Conservation (phyloP, 768 basidiomycete genomes). For the Fibroporia radiculosa region DNA sequence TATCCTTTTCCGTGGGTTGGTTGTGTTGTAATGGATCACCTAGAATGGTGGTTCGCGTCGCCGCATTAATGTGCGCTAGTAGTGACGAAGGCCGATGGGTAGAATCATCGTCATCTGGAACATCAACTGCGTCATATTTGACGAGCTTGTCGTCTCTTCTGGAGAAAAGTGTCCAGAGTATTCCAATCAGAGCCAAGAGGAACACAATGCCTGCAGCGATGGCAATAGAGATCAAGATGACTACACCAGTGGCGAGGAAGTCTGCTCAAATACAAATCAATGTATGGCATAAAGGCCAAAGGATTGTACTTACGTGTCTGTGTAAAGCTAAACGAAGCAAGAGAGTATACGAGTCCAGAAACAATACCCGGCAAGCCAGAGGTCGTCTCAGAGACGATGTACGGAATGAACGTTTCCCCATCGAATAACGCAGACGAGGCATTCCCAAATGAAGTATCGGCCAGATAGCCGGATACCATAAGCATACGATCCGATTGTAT, state of each 20-base stretch:
- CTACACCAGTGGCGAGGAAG: conserved; percentile 85
- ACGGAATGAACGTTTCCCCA: conserved; percentile 75
- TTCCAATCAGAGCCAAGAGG: conserved; percentile 75
- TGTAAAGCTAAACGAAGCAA: conserved; percentile 66
- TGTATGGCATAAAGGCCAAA: neutral
- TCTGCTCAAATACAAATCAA: conserved; percentile 34
- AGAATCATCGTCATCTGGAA: conserved; percentile 66
- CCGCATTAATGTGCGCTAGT: conserved; percentile 86
- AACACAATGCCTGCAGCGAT: conserved; percentile 93
- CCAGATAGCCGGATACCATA: conserved; percentile 75
- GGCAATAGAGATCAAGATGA: conserved; percentile 96
- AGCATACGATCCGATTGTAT: conserved; percentile 85
- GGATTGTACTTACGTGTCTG: conserved; percentile 48
- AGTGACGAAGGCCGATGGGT: conserved; percentile 80
- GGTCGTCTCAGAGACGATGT: conserved; percentile 58
- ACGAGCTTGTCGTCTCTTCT: conserved; percentile 65
- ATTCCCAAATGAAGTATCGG: conserved; percentile 64
- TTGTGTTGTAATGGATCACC: conserved; percentile 38
- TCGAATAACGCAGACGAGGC: conserved; percentile 86
- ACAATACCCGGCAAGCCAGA: conserved; percentile 65
- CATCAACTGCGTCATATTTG: conserved; percentile 56
- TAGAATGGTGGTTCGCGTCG: conserved; percentile 76
- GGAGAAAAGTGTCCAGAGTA: conserved; percentile 84
- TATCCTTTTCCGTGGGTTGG: conserved; percentile 46
- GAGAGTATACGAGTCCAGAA: conserved; percentile 77